A percentile compares a stretch with the other conserved stretches of the same genome.
Evolutionary conservation across 495 filamentous ascomycete genomes (phyloP).

Genomic region (Lepidopterella palustris): DNA sequence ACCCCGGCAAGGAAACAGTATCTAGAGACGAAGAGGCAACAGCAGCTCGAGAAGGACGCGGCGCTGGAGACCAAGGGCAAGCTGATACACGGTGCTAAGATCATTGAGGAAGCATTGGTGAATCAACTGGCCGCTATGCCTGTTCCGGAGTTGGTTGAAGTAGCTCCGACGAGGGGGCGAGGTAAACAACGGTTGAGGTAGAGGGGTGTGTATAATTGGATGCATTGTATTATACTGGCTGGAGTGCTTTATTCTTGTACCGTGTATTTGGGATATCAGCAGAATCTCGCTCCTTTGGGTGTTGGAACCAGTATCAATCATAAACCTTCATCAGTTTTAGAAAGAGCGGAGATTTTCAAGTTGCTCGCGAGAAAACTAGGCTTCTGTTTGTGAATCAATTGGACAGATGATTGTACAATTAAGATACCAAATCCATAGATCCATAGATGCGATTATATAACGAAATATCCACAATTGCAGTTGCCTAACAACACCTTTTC

Average conservation of each 20-base stretch:
- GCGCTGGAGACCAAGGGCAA: conserved; percentile 41
- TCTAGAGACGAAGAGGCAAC: conserved; percentile 52
- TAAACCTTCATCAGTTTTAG: neutral
- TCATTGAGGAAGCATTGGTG: conserved; percentile 39
- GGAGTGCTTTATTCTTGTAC: neutral
- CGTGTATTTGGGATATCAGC: neutral
- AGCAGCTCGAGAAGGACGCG: conserved; percentile 45
- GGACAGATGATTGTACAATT: too few species aligned
- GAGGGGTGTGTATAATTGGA: neutral
- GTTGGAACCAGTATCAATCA: neutral
- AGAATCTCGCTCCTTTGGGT: too few species aligned
- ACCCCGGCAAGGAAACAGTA: conserved; percentile 59
- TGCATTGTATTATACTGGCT: neutral
- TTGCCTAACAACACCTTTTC: too few species aligned
- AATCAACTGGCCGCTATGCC: conserved; percentile 29
- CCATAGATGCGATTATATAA: too few species aligned
- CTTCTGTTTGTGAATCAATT: too few species aligned
- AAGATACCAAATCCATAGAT: too few species aligned
- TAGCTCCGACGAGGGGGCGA: neutral
- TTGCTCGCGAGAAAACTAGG: too few species aligned
- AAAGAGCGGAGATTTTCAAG: too few species aligned
- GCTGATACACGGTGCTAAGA: conserved; percentile 50
- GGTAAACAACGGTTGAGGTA: neutral
- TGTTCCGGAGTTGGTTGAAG: conserved; percentile 33
- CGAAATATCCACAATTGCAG: too few species aligned